phyloP scores from a whole-genome alignment of 495 filamentous ascomycete species.

The Jackrogersella multiformis region DNA sequence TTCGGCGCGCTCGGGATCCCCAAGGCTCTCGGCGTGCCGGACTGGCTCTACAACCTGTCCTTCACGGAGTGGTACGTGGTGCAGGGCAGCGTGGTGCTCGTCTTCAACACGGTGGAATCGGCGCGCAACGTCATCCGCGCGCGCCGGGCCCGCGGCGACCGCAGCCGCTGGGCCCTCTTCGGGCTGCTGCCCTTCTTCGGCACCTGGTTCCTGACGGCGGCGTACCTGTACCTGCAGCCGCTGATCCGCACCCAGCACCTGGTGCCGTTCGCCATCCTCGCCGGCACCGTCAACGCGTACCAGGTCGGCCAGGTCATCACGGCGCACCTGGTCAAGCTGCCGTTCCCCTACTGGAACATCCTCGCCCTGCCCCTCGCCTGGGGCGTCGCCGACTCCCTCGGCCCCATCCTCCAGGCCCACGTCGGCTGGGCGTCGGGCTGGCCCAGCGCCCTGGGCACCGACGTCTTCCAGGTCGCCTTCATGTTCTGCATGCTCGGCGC shows the following conservation, averaged over 20 bases:
- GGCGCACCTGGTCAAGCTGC: slow-evolving; percentile 83
- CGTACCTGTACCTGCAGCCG: slow-evolving; percentile 86
- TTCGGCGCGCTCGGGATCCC: slow-evolving; percentile 75
- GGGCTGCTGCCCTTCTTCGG: slow-evolving; percentile 82
- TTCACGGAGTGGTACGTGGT: slow-evolving; percentile 94
- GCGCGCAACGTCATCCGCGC: slow-evolving; percentile 83
- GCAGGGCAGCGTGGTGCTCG: slow-evolving; percentile 84
- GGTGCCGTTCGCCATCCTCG: slow-evolving; percentile 86
- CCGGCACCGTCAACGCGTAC: slow-evolving; percentile 90
- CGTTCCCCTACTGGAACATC: slow-evolving; percentile 90
- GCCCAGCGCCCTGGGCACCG: slow-evolving; percentile 78
- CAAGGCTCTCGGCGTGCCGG: slow-evolving; percentile 70
- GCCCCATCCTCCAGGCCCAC: slow-evolving; percentile 66
- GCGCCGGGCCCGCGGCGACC: slow-evolving; percentile 75
- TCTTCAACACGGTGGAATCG: slow-evolving; percentile 80
- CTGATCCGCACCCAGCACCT: slow-evolving; percentile 81
- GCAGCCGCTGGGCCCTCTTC: slow-evolving; percentile 73
- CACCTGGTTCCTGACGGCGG: slow-evolving; percentile 76
- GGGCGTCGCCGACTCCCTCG: slow-evolving; percentile 80
- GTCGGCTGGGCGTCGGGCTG: slow-evolving; percentile 70
- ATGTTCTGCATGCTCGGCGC: slow-evolving; percentile 84
- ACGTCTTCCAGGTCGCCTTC: slow-evolving; percentile 83
- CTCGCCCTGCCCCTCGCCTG: slow-evolving; percentile 71
- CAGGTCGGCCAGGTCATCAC: slow-evolving; percentile 94
- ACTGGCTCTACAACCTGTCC: slow-evolving; percentile 74